Conservation (phyloP, 208 protist genomes). For the Phytomonas serpens region DNA sequence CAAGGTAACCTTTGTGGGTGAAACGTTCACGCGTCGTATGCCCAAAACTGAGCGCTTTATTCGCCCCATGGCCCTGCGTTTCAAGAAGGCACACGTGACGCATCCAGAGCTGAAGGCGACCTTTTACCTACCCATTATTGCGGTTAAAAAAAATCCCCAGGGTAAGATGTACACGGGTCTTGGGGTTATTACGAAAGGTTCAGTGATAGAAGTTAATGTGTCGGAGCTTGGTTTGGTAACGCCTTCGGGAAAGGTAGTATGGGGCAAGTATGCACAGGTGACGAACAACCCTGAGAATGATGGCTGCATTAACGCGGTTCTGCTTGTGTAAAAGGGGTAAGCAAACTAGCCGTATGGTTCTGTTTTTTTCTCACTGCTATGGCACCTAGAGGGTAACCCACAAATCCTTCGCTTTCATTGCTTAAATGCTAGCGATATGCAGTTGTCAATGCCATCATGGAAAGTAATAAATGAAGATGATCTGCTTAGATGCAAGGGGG, state of each 20-base stretch:
- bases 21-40: conserved; percentile 99
- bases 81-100: conserved; percentile 99
- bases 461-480: background rate
- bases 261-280: conserved; percentile 99
- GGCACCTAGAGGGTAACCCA: background rate
- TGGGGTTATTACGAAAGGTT: conserved; percentile 99
- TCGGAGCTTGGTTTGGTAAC: conserved; percentile 99
- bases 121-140: conserved; percentile 99
- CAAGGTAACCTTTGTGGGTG: conserved; percentile 99
- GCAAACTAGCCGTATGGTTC: background rate
- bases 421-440: background rate
- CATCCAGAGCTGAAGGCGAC: conserved; percentile 99
- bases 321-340: conserved; percentile 93
- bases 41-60: conserved; percentile 99
- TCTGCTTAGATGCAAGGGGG: background rate
- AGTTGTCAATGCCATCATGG: background rate
- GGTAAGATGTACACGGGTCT: conserved; percentile 98
- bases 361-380: conserved; percentile 3
- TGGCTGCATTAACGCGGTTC: conserved; percentile 99
- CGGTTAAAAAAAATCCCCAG: conserved; percentile 99
- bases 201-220: conserved; percentile 99
- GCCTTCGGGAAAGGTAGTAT: conserved; percentile 98
- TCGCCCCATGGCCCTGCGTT: conserved; percentile 97
- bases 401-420: background rate
- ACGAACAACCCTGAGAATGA: conserved; percentile 99